Base-by-base conservation (phyloP, 305 asterid genomes). In the Rubia occidens region DNA sequence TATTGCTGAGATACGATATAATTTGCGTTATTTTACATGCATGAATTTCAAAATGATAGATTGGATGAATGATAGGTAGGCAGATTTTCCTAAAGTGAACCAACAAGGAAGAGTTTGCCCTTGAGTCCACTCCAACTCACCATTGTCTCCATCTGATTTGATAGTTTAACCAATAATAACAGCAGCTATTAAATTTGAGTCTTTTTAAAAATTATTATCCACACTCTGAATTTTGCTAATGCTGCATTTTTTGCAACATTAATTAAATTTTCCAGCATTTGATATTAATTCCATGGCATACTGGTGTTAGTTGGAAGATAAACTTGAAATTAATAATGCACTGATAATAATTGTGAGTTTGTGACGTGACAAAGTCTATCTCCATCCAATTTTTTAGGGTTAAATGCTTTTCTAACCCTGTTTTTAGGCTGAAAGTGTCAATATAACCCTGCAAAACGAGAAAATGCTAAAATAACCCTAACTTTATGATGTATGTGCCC, bases 321-420 rank as follows among this genome's bases (percentile, higher is more conserved):
- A 53, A 53, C 29, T 53, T 11, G 24, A 53, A n/a, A n/a, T n/a
- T n/a, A 53, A 53, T 53, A 53, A 53, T 53, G 58, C 58, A 53
- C 24, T 53, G 6, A 53, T 53, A 53, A 53, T 53, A 53, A n/a
- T 53, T 53, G 24, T 53, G 58, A 53, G 58, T 17, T 53, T 53
- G 58, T n/a, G 58, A 53, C 58, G 58, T 53, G 58, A 53, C 58
- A 53, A 53, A 53, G 21, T 53, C 58, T 1, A 53, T 53, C 58
- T 53, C 58, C 21, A 15, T 51, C 56, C n/a, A n/a, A n/a, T n/a
- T n/a, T n/a, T n/a, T n/a, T n/a, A n/a, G n/a, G n/a, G n/a, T n/a
- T n/a, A n/a, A n/a, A n/a, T n/a, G 17, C 4, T 49, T 49, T 14
- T 49, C 17, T 15, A n/a, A n/a, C n/a, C n/a, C n/a, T n/a, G n/a